A percentile compares a stretch with the other conserved stretches of the same genome.
phyloP scores from a whole-genome alignment of 306 rosid species.

The Dryas drummondii region DNA sequence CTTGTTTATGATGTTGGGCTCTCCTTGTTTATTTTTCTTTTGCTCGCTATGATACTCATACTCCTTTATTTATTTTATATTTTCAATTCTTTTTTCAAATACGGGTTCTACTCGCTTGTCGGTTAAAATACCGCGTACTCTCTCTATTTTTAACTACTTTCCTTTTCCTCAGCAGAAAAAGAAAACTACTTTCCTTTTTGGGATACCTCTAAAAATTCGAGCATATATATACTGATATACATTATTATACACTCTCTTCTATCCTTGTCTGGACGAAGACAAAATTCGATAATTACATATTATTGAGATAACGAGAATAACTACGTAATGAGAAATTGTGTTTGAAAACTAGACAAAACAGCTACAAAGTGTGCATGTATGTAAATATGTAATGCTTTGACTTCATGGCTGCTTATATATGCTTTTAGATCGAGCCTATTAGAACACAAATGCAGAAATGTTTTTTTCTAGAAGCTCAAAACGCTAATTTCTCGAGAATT shows the following conservation, averaged over 20 bases:
- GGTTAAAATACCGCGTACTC: neutral
- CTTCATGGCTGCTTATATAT: too few relatives aligned
- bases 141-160: neutral
- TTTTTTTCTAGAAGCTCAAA: neutral
- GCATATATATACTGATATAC: too few relatives aligned
- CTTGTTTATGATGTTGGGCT: slow-evolving; percentile 7
- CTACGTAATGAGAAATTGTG: neutral
- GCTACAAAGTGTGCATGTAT: neutral
- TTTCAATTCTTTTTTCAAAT: neutral
- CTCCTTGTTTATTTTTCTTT: neutral
- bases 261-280: too few relatives aligned
- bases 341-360: neutral
- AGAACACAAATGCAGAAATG: neutral
- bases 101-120: neutral
- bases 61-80: slow-evolving; percentile 7
- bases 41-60: neutral
- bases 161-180: neutral
- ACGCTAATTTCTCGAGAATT: neutral
- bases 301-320: neutral
- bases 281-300: too few relatives aligned
- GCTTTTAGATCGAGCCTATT: too few relatives aligned
- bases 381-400: too few relatives aligned
- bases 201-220: neutral
- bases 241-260: too few relatives aligned
- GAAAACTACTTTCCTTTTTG: neutral